phyloP scores from a whole-genome alignment of 192 early-diverging fungal genomes.

The Coemansia sp. region DNA sequence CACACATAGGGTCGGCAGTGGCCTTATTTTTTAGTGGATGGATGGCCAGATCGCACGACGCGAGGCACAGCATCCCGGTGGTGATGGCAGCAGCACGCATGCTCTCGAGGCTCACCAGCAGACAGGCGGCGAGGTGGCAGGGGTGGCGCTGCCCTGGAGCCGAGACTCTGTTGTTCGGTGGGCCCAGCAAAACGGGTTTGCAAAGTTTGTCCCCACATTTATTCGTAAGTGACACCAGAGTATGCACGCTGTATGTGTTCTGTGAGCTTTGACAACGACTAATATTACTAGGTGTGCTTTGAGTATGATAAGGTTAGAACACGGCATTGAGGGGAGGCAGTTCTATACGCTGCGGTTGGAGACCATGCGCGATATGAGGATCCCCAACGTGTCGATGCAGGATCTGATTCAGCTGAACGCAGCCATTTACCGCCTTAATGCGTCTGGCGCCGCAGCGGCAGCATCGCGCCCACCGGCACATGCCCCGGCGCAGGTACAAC shows the following conservation, averaged over 20 bases:
- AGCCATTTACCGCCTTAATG: constrained; percentile 46
- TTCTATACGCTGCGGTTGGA: constrained; percentile 46
- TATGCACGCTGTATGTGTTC: background rate
- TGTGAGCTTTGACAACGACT: background rate
- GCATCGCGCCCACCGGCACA: constrained; percentile 25
- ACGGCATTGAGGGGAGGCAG: constrained; percentile 43
- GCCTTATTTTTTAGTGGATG: constrained; percentile 23
- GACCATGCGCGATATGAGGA: constrained; percentile 39
- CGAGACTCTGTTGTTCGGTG: constrained; percentile 44
- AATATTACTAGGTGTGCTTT: background rate
- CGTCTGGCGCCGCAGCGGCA: constrained; percentile 23
- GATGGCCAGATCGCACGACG: constrained; percentile 15
- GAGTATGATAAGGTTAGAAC: constrained; percentile 19
- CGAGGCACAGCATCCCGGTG: constrained; percentile 5
- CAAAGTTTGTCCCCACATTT: constrained; percentile 44
- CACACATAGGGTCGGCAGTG: background rate
- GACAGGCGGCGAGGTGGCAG: constrained; percentile 18
- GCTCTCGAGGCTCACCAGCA: constrained; percentile 3
- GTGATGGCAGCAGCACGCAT: constrained; percentile 8
- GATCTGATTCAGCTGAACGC: constrained; percentile 51
- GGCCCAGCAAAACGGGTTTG: constrained; percentile 37
- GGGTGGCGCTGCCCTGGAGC: constrained; percentile 46
- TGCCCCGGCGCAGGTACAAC: background rate
- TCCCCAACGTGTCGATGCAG: constrained; percentile 42
- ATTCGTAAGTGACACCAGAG: constrained; percentile 29